Conservation (phyloP, 768 basidiomycete genomes). For the Psilocybe cyanescens region DNA sequence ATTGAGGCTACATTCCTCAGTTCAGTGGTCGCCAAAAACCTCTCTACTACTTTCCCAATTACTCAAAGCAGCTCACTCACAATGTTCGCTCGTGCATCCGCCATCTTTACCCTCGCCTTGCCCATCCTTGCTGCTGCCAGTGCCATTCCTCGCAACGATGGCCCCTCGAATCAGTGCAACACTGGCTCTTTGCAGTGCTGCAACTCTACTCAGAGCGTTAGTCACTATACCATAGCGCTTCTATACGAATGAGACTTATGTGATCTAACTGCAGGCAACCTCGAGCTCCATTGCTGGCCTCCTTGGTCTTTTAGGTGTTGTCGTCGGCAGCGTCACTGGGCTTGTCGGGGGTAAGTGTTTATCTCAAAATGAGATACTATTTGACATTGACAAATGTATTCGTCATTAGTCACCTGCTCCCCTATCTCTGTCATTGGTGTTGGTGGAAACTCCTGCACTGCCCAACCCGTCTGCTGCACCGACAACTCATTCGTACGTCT, state of each 20-base stretch:
- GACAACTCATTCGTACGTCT: conserved; percentile 28
- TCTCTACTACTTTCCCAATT: conserved; percentile 16
- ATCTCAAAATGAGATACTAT: background rate
- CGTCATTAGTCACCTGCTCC: conserved; percentile 27
- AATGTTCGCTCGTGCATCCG: conserved; percentile 32
- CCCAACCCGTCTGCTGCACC: conserved; percentile 35
- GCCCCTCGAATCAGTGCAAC: conserved; percentile 27
- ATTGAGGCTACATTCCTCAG: conserved; percentile 14
- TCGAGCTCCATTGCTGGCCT: conserved; percentile 8
- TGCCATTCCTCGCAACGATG: conserved; percentile 24
- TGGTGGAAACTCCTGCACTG: conserved; percentile 25
- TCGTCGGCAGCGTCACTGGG: conserved; percentile 19
- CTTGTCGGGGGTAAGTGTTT: conserved; percentile 18
- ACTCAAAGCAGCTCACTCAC: conserved; percentile 13
- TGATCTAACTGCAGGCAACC: conserved; percentile 17
- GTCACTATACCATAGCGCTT: background rate
- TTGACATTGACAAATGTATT: background rate
- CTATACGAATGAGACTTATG: background rate
- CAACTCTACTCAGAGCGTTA: conserved; percentile 23
- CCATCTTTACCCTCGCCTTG: conserved; percentile 28
- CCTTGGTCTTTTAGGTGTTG: conserved; percentile 32
- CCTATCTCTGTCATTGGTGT: conserved; percentile 31
- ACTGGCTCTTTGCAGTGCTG: conserved; percentile 35
- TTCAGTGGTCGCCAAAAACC: conserved; percentile 23
- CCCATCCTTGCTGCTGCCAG: conserved; percentile 30